Evolutionary conservation across 768 basidiomycete genomes (phyloP), one percentile per base, ranked within the genome.

Genomic region (Suillus sp.): DNA sequence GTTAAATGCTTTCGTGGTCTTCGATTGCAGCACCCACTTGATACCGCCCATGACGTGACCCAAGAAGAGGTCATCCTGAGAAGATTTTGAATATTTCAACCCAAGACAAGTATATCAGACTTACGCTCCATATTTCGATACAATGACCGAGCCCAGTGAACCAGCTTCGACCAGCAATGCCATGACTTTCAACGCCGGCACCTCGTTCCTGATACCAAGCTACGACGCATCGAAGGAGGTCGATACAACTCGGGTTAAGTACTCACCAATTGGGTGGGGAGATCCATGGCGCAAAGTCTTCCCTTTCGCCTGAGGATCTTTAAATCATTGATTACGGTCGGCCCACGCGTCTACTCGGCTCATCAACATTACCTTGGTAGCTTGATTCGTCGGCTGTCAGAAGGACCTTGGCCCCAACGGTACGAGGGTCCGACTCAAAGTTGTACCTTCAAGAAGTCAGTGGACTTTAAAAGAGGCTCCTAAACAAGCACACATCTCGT

Each of bases 121-220:
- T 62, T 60, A 88, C 90, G 77, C 84, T 76, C 91, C 91, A 93
- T 37, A 90, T 92, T 69, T 90, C 86, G 68, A 86, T 88, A 59
- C 86, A 75, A 72, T 96, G 93, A 0, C 93, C 93, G 0, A 95
- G 81, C 65, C 86, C 82, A 0, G 93, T 95, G 72, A 92, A 95
- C 78, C 91, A 95, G 68, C 91, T 92, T 42, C 93, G 83, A 25
- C 92, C 93, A 2, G 87, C 82, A 45, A 71, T 69, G 30, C 81
- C 72, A 22, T 79, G 74, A 32, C 70, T 72, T 66, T 84, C 78
- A 4, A 85, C 84, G 0, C 91, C 91, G 34, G 88, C 86, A 20
- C 90, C 90, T 3, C 80, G 83, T 66, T 89, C 87, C 74, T 93
- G 92, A 72, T 84, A 94, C 93, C 92, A 95, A 25, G 94, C 92